Conservation (phyloP, 192 early-diverging fungal genomes). For the Podila minutissima region DNA sequence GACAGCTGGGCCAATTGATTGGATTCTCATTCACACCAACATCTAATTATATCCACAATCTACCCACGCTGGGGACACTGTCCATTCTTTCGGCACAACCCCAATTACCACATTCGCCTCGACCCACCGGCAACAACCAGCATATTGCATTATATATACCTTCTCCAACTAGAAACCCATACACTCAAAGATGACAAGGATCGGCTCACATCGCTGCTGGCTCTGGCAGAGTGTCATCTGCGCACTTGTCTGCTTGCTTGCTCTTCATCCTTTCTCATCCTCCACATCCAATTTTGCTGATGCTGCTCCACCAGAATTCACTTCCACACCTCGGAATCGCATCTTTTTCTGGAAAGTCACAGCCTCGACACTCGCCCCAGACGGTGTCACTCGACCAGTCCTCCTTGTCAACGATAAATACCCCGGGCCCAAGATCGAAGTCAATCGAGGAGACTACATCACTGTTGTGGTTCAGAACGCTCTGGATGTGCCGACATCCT, state of each 20-base stretch:
- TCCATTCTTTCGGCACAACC: too few relatives aligned
- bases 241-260: not conserved
- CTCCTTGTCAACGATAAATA: constrained; percentile 63
- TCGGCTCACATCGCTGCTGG: not conserved
- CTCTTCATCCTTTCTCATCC: not conserved
- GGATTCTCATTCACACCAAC: too few relatives aligned
- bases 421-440: constrained; percentile 63
- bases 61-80: too few relatives aligned
- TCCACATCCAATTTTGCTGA: not conserved
- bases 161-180: too few relatives aligned
- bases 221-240: not conserved
- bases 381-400: constrained; percentile 54
- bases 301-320: constrained; percentile 35
- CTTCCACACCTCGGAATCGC: constrained; percentile 35
- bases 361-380: constrained; percentile 44
- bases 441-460: constrained; percentile 58
- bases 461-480: constrained; percentile 58
- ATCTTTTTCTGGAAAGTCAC: constrained; percentile 53
- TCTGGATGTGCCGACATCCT: constrained; percentile 52
- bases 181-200: too few relatives aligned
- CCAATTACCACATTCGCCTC: too few relatives aligned
- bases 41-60: too few relatives aligned
- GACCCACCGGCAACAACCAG: too few relatives aligned
- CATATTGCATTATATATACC: too few relatives aligned
- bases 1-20: too few relatives aligned